Base-by-base conservation (phyloP, 306 rosid species). In the Cicer pinnatifidum region DNA sequence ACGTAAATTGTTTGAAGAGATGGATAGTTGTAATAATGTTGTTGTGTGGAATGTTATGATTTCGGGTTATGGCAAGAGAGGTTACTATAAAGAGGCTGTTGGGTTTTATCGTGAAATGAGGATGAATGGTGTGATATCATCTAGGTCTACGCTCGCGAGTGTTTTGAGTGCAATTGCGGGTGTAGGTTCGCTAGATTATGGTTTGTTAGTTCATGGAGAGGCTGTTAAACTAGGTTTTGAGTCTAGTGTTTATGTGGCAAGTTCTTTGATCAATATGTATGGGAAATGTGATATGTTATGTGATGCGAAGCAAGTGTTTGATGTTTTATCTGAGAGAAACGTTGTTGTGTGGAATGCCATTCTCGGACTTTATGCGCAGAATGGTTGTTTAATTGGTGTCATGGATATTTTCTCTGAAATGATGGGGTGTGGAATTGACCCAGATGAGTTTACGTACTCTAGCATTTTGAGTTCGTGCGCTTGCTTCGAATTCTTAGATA, bases 31-130 rank as follows among this genome's bases (percentile, higher is more conserved):
- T 61, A 78, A 83, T 28, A 86, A 88, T 86, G 88, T 86, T 77
- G 93, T 93, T 65, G 98, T 90, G 2, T 92, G 94, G 94, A 92
- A 92, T 73, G 86, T 86, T 71, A 92, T 92, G 92, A 92, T 92
- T 81, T 90, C 97, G 28, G 93, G 89, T 82, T 92, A 88, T 88
- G 88, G 87, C 28, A 80, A 86, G 83, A 89, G 72, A 62, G 96
- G 89, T 35, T 75, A 5, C 60, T 78, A 78, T 43, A 50, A 19
- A 33, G 81, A 86, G 50, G 96, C 93, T 15, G 46, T 93, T 66
- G 41, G 13, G 1, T 88, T 84, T 79, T 93, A 85, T 77, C 67
- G 63, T 6, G 51, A 71, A 50, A 88, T 93, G 96, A 84, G 84
- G 63, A 88, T 57, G 64, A 58, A 73, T 80, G 89, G 84, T 9